Evolutionary conservation across 2,329 filamentous ascomycete genomes (phyloP).

Genomic region (Ophiosphaerella herpotricha): DNA sequence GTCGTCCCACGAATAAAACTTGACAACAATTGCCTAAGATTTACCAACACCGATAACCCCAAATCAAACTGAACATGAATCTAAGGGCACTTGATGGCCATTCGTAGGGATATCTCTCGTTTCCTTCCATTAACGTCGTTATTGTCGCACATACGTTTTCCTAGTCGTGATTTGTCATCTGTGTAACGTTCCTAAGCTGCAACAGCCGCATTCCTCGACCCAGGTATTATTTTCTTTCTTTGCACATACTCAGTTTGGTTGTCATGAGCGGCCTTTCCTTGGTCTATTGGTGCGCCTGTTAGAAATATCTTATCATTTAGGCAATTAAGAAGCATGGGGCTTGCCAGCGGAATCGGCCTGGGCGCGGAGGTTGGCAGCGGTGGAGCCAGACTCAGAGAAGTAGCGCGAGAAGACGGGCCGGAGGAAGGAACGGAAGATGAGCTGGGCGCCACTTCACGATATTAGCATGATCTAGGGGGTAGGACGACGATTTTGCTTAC

Average conservation of each 20-base stretch:
- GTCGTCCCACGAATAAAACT: neutral
- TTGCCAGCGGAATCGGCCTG: conserved; percentile 74
- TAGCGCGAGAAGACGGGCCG: conserved; percentile 90
- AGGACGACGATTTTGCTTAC: conserved; percentile 60
- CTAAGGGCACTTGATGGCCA: conserved; percentile 29
- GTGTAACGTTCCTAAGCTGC: conserved; percentile 32
- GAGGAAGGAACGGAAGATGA: conserved; percentile 96
- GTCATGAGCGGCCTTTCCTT: conserved; percentile 4
- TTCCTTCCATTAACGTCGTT: conserved; percentile 23
- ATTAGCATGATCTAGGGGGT: conserved; percentile 9
- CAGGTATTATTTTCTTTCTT: conserved; percentile 3
- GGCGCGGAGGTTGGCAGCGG: conserved; percentile 84
- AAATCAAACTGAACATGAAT: conserved; percentile 17
- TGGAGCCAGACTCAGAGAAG: conserved; percentile 73
- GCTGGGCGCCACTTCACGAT: conserved; percentile 77
- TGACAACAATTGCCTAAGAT: conserved; percentile 4
- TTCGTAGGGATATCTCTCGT: conserved; percentile 29
- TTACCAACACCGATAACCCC: conserved; percentile 17
- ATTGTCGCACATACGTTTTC: conserved; percentile 21
- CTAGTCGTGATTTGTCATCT: conserved; percentile 26
- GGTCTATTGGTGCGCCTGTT: conserved; percentile 35
- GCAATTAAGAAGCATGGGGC: conserved; percentile 38
- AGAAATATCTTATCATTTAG: conserved; percentile 26
- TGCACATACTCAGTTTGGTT: neutral
- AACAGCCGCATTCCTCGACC: conserved; percentile 32